Evolutionary conservation across 2,329 filamentous ascomycete genomes (phyloP).

Genomic region (Neopestalotiopsis rosae): DNA sequence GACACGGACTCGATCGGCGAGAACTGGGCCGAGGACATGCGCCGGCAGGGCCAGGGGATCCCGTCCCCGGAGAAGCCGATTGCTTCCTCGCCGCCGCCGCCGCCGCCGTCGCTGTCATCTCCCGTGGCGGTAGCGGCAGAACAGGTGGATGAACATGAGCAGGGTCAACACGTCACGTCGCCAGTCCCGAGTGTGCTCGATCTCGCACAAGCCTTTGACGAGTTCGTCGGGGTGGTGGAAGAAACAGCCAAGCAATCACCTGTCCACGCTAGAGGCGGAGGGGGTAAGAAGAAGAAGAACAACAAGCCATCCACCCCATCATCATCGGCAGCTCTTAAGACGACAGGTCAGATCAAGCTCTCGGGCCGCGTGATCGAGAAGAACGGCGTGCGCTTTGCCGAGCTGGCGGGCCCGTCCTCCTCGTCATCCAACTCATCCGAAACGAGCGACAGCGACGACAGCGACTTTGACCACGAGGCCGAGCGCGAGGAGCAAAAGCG

Average conservation of each 20-base stretch:
- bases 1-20: conserved; percentile 12
- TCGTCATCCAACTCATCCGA: too few species aligned
- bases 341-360: background rate
- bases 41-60: conserved; percentile 1
- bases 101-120: too few species aligned
- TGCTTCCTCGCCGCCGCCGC: background rate
- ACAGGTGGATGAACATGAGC: background rate
- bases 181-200: too few species aligned
- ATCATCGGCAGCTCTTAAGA: background rate
- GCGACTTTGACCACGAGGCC: conserved; percentile 3
- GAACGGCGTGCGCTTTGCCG: conserved; percentile 15
- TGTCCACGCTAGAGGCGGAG: conserved; percentile 1
- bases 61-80: conserved; percentile 3
- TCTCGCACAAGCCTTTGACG: background rate
- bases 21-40: conserved; percentile 16
- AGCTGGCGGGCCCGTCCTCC: conserved; percentile 12
- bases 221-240: background rate
- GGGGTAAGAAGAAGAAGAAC: background rate
- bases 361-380: background rate
- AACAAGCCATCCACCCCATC: background rate
- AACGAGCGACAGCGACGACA: background rate
- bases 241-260: background rate
- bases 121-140: background rate
- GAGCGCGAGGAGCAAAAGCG: conserved; percentile 23
- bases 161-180: background rate